Base-by-base conservation (phyloP, 169 alveolate species). In the Eimeria acervulina region DNA sequence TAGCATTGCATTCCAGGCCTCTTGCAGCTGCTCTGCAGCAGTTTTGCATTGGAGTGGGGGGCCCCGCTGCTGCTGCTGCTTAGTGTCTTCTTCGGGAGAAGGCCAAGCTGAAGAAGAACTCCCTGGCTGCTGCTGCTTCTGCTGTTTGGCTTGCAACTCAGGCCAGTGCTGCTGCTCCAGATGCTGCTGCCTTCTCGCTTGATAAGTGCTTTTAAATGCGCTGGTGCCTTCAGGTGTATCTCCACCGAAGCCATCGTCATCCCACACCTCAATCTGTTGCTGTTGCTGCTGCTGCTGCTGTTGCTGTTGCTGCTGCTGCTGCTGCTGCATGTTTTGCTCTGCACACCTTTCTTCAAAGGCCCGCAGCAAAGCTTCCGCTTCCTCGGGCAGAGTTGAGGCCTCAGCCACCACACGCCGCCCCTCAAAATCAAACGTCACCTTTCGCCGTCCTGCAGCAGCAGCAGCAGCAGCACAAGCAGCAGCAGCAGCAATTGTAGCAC, bases 131-230 rank as follows among this genome's bases (percentile, higher is more conserved):
- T 23, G 63, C 90, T 80, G 70, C 68, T 80, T 68, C 68, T 47
- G 90, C 70, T n/a, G 42, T 44, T 15, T n/a, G 10, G 90, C 90
- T 42, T 80, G 70, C 70, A 44, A 70, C 90, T 80, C 68, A 10
- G 90, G 90, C 90, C 90, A 80, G 7, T 47, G 90, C 68, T 80
- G 90, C 90, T 80, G 70, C 68, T 23, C 70, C 90, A 26, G 33
- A 33, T 47, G 63, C 70, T 80, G 68, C 70, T 40, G 36, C 38
- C 23, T 47, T 52, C 63, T 40, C 38, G 33, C 26, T 26, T 52
- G 40, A 33, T 40, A 70, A 1, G 87, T 8, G 31, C 5, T 6
- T 17, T 33, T 36, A 12, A 42, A 17, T 26, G n/a, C n/a, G n/a
- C n/a, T n/a, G n/a, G 17, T 28, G 15, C 17, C 61, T 36, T 33